Conservation (phyloP, 2,329 filamentous ascomycete genomes). For the Colletotrichum phormii region DNA sequence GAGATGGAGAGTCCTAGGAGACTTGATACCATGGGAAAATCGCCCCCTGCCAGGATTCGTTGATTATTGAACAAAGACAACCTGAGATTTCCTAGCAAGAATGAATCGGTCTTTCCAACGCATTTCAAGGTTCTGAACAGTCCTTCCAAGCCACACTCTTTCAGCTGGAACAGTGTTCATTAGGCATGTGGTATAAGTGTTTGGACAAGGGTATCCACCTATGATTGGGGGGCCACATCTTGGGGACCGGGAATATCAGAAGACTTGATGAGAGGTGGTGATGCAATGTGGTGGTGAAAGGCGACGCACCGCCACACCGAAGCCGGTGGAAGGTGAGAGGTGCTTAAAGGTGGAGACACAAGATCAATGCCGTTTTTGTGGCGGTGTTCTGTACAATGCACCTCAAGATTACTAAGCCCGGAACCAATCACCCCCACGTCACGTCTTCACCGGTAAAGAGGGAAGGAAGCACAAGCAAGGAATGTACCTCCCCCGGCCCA, state of each 20-base stretch:
- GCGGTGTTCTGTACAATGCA: background rate
- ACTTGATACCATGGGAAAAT: background rate
- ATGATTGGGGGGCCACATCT: background rate
- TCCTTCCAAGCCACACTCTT: background rate
- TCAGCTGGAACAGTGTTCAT: background rate
- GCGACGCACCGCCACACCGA: slow-evolving; percentile 32
- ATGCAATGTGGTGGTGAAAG: background rate
- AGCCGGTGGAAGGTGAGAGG: slow-evolving; percentile 29
- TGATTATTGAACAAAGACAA: background rate
- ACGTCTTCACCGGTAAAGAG: background rate
- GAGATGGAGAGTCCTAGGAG: background rate
- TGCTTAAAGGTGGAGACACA: slow-evolving; percentile 8
- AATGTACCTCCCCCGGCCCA: slow-evolving; percentile 2
- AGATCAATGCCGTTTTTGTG: background rate
- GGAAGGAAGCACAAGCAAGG: too few relatives aligned
- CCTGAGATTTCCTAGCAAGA: background rate
- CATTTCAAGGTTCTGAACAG: background rate
- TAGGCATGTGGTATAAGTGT: too few relatives aligned
- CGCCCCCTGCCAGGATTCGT: background rate
- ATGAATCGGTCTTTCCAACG: background rate
- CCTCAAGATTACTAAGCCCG: slow-evolving; percentile 11
- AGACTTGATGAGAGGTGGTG: background rate
- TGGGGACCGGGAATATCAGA: too few relatives aligned
- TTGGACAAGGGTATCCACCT: too few relatives aligned
- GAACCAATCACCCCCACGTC: slow-evolving; percentile 13